Conservation (phyloP, 805 yeast species). For the Schwanniomyces yamadae region DNA sequence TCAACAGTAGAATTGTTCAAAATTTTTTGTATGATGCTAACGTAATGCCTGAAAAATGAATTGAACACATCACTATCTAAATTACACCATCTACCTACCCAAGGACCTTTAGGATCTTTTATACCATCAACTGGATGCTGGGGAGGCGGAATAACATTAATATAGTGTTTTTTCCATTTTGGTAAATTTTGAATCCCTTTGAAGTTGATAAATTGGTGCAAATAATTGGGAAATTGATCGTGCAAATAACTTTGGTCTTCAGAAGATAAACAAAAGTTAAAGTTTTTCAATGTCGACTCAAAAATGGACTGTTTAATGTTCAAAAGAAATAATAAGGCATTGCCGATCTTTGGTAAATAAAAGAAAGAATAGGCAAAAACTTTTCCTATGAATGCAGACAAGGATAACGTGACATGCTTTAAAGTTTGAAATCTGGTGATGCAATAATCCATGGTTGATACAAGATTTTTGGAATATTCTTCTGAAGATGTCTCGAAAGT, state of each 20-base stretch:
- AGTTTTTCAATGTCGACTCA: conserved; percentile 19
- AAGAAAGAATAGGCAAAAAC: conserved; percentile 64
- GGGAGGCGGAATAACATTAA: conserved; percentile 41
- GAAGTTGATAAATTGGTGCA: conserved; percentile 30
- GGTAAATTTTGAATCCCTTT: conserved; percentile 34
- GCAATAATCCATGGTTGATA: conserved; percentile 54
- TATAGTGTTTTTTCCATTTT: conserved; percentile 21
- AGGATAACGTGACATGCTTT: conserved; percentile 53
- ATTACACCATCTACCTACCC: conserved; percentile 63
- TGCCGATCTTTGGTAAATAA: conserved; percentile 53
- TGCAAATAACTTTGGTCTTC: conserved; percentile 4
- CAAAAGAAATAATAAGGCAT: conserved; percentile 54
- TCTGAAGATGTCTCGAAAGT: conserved; percentile 22
- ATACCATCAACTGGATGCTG: conserved; percentile 47
- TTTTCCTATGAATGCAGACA: conserved; percentile 68
- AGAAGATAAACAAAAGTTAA: not conserved
- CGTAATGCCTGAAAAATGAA: conserved; percentile 61
- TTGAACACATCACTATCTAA: conserved; percentile 58
- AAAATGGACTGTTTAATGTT: conserved; percentile 52
- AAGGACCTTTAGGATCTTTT: conserved; percentile 55
- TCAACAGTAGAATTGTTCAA: conserved; percentile 5
- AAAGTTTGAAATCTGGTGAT: conserved; percentile 45
- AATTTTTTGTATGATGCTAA: conserved; percentile 24
- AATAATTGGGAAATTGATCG: conserved; percentile 26
- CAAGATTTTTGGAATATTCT: conserved; percentile 36